These are phyloP conservation scores for Dianthus caryophyllus DNA, from an alignment of 148 eudicot genomes.

Conservation along the genomic window DNA sequence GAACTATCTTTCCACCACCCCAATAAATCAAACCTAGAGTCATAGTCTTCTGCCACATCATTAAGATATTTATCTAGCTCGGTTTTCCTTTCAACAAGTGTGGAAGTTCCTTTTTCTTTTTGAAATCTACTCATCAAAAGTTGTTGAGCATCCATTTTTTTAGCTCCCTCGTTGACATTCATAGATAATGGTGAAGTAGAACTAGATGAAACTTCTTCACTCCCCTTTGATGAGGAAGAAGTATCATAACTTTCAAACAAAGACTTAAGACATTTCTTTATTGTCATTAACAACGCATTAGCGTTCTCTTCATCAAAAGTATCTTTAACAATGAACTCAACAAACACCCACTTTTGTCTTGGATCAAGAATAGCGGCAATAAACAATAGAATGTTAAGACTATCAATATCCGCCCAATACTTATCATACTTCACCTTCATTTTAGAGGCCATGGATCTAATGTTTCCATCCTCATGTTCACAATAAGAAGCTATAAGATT, in stretches of 20 bases:
- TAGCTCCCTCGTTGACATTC: neutral
- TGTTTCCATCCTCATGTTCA: neutral
- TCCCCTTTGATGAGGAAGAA: neutral
- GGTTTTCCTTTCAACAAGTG: neutral
- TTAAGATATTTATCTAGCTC: conserved; percentile 3
- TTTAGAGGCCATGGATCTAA: neutral
- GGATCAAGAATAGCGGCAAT: no score
- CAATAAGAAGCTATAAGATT: neutral
- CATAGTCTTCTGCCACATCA: neutral
- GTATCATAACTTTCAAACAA: no score
- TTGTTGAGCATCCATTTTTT: neutral
- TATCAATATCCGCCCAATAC: no score
- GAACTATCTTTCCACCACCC: no score
- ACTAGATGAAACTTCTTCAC: neutral
- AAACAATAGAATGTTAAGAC: no score
- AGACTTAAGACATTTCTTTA: no score
- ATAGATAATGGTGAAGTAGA: no score
- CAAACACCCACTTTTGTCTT: no score
- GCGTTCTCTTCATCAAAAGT: no score
- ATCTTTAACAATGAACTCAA: no score
- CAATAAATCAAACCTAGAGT: conserved; percentile 4
- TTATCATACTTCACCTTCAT: no score
- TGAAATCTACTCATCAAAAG: neutral
- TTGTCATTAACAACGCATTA: no score
- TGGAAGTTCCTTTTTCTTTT: neutral